Conservation (phyloP, 2,329 filamentous ascomycete genomes). For the Fusarium sp. region DNA sequence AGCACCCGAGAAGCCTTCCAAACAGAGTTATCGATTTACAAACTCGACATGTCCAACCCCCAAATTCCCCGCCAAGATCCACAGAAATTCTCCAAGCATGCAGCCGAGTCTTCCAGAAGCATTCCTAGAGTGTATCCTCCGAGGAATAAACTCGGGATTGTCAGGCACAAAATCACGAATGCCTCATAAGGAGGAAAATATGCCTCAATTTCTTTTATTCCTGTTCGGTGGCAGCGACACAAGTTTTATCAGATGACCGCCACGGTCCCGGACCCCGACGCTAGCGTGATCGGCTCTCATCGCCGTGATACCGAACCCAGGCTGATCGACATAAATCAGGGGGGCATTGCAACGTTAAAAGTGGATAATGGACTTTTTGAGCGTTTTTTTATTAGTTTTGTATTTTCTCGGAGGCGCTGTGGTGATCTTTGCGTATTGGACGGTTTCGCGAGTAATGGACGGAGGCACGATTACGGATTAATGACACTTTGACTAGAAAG, state of each 20-base stretch:
- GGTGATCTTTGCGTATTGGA: background rate
- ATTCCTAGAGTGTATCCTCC: background rate
- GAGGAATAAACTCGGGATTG: background rate
- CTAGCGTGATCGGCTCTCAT: constrained; percentile 21
- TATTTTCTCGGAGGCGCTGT: background rate
- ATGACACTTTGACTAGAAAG: background rate
- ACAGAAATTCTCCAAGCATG: background rate
- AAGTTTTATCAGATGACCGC: background rate
- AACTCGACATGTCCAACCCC: background rate
- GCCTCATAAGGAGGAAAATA: background rate
- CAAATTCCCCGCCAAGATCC: background rate
- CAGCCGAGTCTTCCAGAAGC: constrained; percentile 4
- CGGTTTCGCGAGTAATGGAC: background rate
- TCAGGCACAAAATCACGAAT: background rate
- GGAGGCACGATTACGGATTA: background rate
- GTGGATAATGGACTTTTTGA: too few relatives aligned
- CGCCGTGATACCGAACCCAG: constrained; percentile 28
- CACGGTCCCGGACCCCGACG: background rate
- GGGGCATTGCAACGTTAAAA: background rate
- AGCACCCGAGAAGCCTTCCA: background rate
- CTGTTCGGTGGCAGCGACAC: background rate
- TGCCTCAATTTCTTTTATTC: background rate
- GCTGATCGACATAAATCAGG: constrained; percentile 4
- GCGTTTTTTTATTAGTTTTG: too few relatives aligned
- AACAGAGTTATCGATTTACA: background rate